Evolutionary conservation across 306 rosid species (phyloP).

Genomic region (Begonia masoniana): DNA sequence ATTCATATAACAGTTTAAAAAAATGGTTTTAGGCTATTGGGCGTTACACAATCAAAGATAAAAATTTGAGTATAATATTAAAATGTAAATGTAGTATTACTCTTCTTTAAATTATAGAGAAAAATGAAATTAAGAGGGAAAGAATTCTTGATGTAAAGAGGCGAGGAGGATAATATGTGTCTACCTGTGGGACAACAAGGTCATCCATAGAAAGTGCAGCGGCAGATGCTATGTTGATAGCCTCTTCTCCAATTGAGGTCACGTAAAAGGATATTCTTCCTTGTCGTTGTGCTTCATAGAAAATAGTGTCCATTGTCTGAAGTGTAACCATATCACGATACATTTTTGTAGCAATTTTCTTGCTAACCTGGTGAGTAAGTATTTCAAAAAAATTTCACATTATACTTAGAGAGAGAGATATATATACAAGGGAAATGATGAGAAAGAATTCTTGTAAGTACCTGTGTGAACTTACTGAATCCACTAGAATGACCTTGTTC

Average conservation of each 20-base stretch:
- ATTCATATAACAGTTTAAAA: no score
- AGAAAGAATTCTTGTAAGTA: constrained; percentile 7
- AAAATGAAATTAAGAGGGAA: no score
- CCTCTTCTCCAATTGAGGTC: constrained; percentile 76
- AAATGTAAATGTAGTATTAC: no score
- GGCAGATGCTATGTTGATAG: constrained; percentile 76
- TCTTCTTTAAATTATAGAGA: no score
- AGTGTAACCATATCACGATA: constrained; percentile 69
- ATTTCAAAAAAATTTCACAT: not conserved
- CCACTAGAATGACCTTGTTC: constrained; percentile 38
- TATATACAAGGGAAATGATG: not conserved
- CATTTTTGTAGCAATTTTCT: constrained; percentile 56
- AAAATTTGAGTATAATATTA: no score
- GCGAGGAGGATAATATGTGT: not conserved
- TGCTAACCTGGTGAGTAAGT: constrained; percentile 30
- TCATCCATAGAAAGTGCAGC: constrained; percentile 68
- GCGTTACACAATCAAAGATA: no score
- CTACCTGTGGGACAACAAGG: constrained; percentile 78
- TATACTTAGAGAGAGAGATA: constrained; percentile 1
- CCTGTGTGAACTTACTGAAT: constrained; percentile 34
- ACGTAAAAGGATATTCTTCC: constrained; percentile 84
- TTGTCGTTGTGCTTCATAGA: constrained; percentile 91
- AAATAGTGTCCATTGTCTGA: constrained; percentile 78
- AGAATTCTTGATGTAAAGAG: not conserved
- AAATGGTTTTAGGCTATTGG: no score